These are phyloP conservation scores for Xanthoceras sorbifolium DNA, from an alignment of 345 rosid species.

Conservation along the genomic window DNA sequence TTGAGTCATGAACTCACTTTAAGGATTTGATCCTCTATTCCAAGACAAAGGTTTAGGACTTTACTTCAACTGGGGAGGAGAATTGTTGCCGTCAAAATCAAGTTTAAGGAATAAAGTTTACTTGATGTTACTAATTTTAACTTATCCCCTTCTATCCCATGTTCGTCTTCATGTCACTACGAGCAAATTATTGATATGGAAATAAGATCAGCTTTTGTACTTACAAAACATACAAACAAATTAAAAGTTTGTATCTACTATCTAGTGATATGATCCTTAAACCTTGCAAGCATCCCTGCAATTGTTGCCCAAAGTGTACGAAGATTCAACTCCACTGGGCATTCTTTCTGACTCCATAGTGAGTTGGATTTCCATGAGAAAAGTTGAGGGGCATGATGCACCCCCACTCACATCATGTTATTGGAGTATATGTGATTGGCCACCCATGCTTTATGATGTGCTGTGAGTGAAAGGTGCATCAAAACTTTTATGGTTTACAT, in stretches of 20 bases:
- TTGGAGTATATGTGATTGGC: too few species aligned
- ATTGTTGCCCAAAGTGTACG: background rate
- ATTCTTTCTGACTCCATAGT: background rate
- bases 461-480: background rate
- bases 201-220: background rate
- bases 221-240: background rate
- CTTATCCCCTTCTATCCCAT: too few species aligned
- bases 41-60: background rate
- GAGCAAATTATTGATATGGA: background rate
- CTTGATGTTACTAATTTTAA: background rate
- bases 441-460: too few species aligned
- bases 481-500: background rate
- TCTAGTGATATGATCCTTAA: background rate
- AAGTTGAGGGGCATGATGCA: background rate
- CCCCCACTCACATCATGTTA: background rate
- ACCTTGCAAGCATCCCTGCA: background rate
- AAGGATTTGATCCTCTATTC: background rate
- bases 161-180: too few species aligned
- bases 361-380: background rate
- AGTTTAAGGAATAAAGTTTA: background rate
- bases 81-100: background rate
- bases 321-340: background rate
- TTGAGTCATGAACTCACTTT: background rate
- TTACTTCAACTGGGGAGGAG: too few species aligned
- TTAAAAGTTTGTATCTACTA: background rate